These are phyloP conservation scores for Bryopsis sp. DNA, from an alignment of 139 green algal species.

Conservation along the genomic window DNA sequence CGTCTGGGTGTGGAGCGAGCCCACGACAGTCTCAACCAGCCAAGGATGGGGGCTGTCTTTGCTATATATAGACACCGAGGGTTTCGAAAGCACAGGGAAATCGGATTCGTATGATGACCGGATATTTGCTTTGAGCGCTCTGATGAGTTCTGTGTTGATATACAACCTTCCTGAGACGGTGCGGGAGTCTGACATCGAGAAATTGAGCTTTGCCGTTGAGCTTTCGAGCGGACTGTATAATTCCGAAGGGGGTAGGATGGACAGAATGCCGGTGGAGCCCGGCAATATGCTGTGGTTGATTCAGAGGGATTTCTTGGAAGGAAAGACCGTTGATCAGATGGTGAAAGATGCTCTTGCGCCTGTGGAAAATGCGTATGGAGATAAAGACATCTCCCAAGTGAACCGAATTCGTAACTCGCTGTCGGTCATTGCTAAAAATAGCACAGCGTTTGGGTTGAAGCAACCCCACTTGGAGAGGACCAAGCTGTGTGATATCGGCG, in stretches of 20 bases:
- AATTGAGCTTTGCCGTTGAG: constrained; percentile 86
- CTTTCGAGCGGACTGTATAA: constrained; percentile 53
- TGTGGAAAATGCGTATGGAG: constrained; percentile 63
- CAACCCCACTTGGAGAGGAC: constrained; percentile 89
- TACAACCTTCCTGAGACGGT: constrained; percentile 89
- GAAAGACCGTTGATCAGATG: constrained; percentile 56
- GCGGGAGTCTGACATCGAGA: constrained; percentile 76
- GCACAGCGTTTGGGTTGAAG: constrained; percentile 42
- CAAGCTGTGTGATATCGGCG: constrained; percentile 58
- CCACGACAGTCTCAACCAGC: constrained; percentile 26
- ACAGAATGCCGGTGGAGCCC: constrained; percentile 33
- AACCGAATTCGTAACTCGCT: constrained; percentile 28
- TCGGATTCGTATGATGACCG: constrained; percentile 86
- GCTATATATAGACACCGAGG: constrained; percentile 90
- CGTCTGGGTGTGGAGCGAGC: constrained; percentile 85
- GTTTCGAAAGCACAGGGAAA: constrained; percentile 84
- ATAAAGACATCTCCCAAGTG: constrained; percentile 42
- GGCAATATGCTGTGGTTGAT: constrained; percentile 88
- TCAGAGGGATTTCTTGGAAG: constrained; percentile 84
- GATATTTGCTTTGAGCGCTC: constrained; percentile 80
- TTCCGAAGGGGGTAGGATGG: neutral
- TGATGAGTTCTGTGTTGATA: constrained; percentile 63
- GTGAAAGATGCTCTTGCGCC: constrained; percentile 50
- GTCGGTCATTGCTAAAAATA: constrained; percentile 24
- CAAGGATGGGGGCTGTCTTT: constrained; percentile 22